Evolutionary conservation across 768 basidiomycete species (phyloP).

Genomic region (Candolleomyces aberdarensis): DNA sequence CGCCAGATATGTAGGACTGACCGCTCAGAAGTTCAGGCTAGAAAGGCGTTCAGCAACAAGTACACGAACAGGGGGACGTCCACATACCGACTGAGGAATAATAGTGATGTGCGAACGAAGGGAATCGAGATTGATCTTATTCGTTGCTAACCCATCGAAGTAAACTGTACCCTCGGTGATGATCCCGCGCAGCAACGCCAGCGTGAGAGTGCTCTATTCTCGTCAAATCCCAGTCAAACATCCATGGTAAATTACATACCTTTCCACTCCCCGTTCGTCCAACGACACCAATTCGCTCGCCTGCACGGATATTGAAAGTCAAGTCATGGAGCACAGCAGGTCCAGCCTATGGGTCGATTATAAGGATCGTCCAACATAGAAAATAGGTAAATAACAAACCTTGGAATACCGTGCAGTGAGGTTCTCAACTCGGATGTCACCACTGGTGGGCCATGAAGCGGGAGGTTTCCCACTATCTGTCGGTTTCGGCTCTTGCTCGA

Average conservation of each 20-base stretch:
- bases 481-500: constrained; percentile 15
- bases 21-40: constrained; percentile 35
- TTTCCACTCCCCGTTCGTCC: constrained; percentile 25
- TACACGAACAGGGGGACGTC: constrained; percentile 44
- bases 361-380: constrained; percentile 36
- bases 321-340: constrained; percentile 46
- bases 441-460: constrained; percentile 58
- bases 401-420: constrained; percentile 49
- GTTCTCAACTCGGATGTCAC: constrained; percentile 46
- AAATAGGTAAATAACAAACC: constrained; percentile 6
- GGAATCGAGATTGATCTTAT: constrained; percentile 47
- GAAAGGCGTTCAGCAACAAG: constrained; percentile 45
- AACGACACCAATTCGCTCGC: constrained; percentile 52
- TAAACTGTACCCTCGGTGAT: constrained; percentile 48
- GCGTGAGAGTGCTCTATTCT: constrained; percentile 20
- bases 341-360: constrained; percentile 26
- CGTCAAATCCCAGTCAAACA: neutral
- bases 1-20: constrained; percentile 21
- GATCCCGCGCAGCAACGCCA: constrained; percentile 55
- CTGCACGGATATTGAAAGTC: constrained; percentile 51
- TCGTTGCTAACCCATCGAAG: constrained; percentile 48
- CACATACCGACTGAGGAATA: constrained; percentile 36
- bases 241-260: neutral
- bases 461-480: constrained; percentile 34
- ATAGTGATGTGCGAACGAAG: constrained; percentile 57